Evolutionary conservation across 139 green algal species (phyloP), one percentile per base, ranked within the genome.

Genomic region (Coccomyxa sp.): DNA sequence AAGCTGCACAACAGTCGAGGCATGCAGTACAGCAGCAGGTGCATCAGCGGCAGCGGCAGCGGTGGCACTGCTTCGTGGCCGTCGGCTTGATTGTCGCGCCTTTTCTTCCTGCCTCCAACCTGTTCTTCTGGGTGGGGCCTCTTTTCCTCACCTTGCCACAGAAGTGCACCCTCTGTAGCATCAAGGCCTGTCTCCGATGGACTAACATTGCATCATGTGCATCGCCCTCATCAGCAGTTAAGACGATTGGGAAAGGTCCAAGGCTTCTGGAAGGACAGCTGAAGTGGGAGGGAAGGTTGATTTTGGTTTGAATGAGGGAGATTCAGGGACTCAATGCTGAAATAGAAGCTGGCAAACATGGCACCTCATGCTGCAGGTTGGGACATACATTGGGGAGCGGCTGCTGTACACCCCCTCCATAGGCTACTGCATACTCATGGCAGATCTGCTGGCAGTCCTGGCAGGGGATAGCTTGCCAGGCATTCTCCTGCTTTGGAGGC

Each of bases 381-480:
- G 93, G 11, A 97, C 93, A 0, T 95, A 94, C 87, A 95, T 97
- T 13, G 89, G 90, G 0, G 94, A 97, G 85, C 81, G 94, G 18
- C 90, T 97, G 87, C 87, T 97, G 67, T 96, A 96, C 86, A 76
- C 95, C 21, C 93, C 93, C 0, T 95, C 90, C 7, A 58, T 97
- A 0, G 93, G 93, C 16, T 94, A 86, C 71, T 93, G 90, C 84
- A 45, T 96, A n/a, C 81, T 97, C 80, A 3, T 90, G 11, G 89
- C 90, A 0, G 67, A 86, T 12, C 17, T 77, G 18, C 28, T 82
- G 58, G 78, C 78, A 15, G 14, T 27, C 57, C 57, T 74, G 78
- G 31, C 76, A 18, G 31, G 31, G 13, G 23, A 58, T 28, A 16
- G 18, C 31, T 32, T 80, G 31, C 76, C 31, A 16, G 0, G 31